Base-by-base conservation (phyloP, 1,284 basidiomycete species). In the Tylopilus orsonianus region DNA sequence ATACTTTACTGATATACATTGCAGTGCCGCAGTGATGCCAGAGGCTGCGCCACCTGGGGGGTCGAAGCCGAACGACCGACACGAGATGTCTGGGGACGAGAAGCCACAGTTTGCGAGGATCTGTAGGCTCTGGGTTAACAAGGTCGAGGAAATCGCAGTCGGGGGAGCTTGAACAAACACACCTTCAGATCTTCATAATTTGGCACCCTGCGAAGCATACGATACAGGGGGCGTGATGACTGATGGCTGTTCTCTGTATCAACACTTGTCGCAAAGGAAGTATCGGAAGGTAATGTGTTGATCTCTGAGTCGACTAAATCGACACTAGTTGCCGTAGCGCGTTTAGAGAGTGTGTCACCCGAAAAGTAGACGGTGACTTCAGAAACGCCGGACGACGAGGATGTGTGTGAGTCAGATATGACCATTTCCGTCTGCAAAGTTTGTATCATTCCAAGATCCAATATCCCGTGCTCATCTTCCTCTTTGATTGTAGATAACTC, bases 241-340 rank as follows among this genome's bases (percentile, higher is more conserved):
- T 30, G 44, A 22, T 14, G 30, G 30, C n/a, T 38, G 8, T 51
- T 45, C 14, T 35, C 49, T 14, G 37, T 20, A 29, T 60, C 46
- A 7, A 65, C 39, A 20, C 59, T 64, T 16, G 62, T 64, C 27
- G 48, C 59, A 5, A 60, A 43, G 18, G 59, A 61, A 30, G 59
- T 55, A 24, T 46, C 26, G 8, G 22, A 27, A 27, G 29, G 29
- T 10, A 41, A 51, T 13, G 34, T 14, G 22, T 20, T 39, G 12
- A 18, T 35, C n/a, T 38, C 48, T 23, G 46, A 50, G 23, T 5
- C 6, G 30, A 34, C 23, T 12, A 40, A 41, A 38, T 23, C 22
- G 9, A 12, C 13, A 9, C n/a, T 46, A 30, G 26, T 38, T 10
- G 42, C 19, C 14, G 38, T 38, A 32, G 40, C 27, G 24, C 14